Conservation (phyloP, 345 rosid species). For the Euphorbia pulcherrima region DNA sequence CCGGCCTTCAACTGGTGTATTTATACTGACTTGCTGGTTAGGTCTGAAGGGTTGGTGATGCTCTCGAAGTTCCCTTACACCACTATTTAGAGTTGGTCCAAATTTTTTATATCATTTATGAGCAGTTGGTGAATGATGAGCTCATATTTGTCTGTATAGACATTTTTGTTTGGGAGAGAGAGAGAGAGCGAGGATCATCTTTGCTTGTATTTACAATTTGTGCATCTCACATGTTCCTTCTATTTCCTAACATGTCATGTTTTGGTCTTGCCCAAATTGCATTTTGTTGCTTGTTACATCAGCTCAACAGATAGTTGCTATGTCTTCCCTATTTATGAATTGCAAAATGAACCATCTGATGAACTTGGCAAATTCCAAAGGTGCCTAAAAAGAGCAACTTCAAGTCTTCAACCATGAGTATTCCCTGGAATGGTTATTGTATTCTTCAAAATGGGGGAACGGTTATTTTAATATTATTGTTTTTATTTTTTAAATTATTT, state of each 20-base stretch:
- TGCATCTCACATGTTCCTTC: background rate
- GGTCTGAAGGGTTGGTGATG: constrained; percentile 5
- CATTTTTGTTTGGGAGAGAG: background rate
- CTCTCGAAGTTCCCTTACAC: constrained; percentile 3
- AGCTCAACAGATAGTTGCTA: too few species aligned
- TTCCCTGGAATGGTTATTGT: too few species aligned
- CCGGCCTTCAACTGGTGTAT: constrained; percentile 20
- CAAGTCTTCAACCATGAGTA: too few species aligned
- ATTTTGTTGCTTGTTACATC: background rate
- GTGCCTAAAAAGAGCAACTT: too few species aligned
- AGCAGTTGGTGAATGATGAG: constrained; percentile 3
- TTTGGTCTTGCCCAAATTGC: background rate
- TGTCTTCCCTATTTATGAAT: background rate
- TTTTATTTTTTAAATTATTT: too few species aligned
- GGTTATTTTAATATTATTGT: too few species aligned
- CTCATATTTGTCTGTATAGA: constrained; percentile 7
- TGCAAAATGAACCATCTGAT: background rate
- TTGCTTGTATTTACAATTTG: constrained; percentile 4
- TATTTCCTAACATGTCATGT: background rate
- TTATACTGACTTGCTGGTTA: constrained; percentile 14
- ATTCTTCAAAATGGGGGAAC: too few species aligned
- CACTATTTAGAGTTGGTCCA: background rate
- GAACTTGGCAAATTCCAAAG: background rate
- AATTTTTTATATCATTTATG: background rate
- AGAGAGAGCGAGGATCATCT: too few species aligned